A percentile compares a stretch with the other conserved stretches of the same genome.
These are phyloP conservation scores for Botrytis paeoniae DNA, from an alignment of 2,329 filamentous ascomycete genomes.

Conservation along the genomic window DNA sequence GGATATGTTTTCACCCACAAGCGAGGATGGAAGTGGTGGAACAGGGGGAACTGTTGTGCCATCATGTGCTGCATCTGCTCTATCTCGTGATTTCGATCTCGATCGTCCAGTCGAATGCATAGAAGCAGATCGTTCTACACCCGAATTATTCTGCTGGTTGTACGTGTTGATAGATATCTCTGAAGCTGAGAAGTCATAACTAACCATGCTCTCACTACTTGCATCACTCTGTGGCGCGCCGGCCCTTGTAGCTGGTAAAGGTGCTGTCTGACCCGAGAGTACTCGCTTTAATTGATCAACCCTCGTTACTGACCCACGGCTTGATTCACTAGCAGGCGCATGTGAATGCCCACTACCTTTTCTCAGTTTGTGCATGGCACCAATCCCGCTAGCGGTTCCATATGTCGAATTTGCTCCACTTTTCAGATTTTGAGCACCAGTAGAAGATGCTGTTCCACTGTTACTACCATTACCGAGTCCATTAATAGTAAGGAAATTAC, in stretches of 20 bases:
- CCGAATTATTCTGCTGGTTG: conserved; percentile 23
- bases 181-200: conserved; percentile 65
- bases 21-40: conserved; percentile 34
- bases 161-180: conserved; percentile 57
- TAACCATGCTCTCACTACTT: conserved; percentile 66
- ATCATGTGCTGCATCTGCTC: conserved; percentile 27
- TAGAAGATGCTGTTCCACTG: conserved; percentile 45
- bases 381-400: conserved; percentile 36
- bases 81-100: conserved; percentile 37
- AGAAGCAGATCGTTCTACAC: conserved; percentile 32
- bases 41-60: conserved; percentile 34
- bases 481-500: conserved; percentile 58
- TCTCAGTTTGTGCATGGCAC: conserved; percentile 45
- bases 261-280: conserved; percentile 49
- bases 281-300: conserved; percentile 64
- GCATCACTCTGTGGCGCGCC: conserved; percentile 49
- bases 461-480: conserved; percentile 44
- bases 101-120: conserved; percentile 31
- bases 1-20: conserved; percentile 25
- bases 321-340: conserved; percentile 42
- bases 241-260: conserved; percentile 40
- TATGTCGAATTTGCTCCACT: conserved; percentile 36
- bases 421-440: conserved; percentile 38
- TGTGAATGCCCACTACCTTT: conserved; percentile 55
- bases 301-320: conserved; percentile 53